A percentile compares a stretch with the other conserved stretches of the same genome.
Evolutionary conservation across 176 grass and related monocot species (phyloP).

Genomic region (Oryza meridionalis): DNA sequence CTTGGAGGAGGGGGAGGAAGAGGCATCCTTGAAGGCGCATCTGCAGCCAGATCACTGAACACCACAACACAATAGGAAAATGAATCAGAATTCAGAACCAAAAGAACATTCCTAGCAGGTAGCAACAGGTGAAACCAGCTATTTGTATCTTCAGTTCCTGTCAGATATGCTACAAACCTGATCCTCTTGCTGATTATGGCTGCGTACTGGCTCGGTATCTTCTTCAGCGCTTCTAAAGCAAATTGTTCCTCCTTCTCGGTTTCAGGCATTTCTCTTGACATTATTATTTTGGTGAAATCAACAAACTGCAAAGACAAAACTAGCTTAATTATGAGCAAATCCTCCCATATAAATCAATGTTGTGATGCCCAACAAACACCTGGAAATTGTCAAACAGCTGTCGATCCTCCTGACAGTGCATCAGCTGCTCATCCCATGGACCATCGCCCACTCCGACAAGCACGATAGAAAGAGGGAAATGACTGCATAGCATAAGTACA

Average conservation of each 20-base stretch:
- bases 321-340: background rate
- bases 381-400: slow-evolving; percentile 60
- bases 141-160: background rate
- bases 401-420: slow-evolving; percentile 25
- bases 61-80: background rate
- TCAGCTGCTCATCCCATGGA: slow-evolving; percentile 50
- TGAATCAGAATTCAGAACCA: background rate
- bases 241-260: slow-evolving; percentile 54
- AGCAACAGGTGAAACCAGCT: background rate
- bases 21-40: background rate
- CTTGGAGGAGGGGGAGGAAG: background rate
- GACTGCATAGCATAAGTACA: slow-evolving; percentile 10
- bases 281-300: slow-evolving; percentile 75
- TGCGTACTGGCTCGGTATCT: slow-evolving; percentile 61
- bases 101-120: background rate
- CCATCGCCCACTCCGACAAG: slow-evolving; percentile 63
- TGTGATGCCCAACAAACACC: slow-evolving; percentile 3
- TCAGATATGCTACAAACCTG: background rate
- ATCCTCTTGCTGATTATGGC: slow-evolving; percentile 51
- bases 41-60: slow-evolving; percentile 12
- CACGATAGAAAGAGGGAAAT: slow-evolving; percentile 60
- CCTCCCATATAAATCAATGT: background rate
- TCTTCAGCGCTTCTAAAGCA: slow-evolving; percentile 59
- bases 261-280: slow-evolving; percentile 48
- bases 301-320: slow-evolving; percentile 55